Base-by-base conservation (phyloP, 495 filamentous ascomycete species). In the Penicillium pancosmium region DNA sequence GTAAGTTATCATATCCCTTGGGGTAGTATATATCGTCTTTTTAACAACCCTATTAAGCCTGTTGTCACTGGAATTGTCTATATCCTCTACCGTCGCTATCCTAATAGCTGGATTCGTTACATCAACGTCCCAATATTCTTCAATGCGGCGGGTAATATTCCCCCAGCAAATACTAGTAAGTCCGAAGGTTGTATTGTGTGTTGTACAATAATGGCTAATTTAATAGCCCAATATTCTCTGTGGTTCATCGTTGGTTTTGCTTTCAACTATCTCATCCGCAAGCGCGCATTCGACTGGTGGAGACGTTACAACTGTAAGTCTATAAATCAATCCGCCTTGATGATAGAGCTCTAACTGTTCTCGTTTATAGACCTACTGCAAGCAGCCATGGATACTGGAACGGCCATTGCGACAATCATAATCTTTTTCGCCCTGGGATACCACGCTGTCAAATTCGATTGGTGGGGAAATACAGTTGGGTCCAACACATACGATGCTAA, bases 261-360 rank as follows among this genome's bases (percentile, higher is more conserved):
- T 23, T 89, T 88, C 73, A 86, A 88, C 63, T 82, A 79, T 56
- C 77, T 78, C 52, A 79, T 88, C 55, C 75, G 81, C 40, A 76
- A 81, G 43, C 77, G 78, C 52, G 82, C 78, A 68, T 79, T 75
- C 27, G 82, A 81, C 50, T 88, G 86, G 86, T 88, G 85, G 86
- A 71, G 83, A 65, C 83, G 84, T 57, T 88, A 88, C 64, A 89
- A 89, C 68, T 90, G 67, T 62, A 19, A 56, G 67, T 51, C 9
- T 6, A 21, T 25, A 54, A 18, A n/a, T 5, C 0, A n/a, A 19
- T 4, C 4, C 27, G 6, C 25, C 50, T 12, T 31, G 18, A n/a
- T 19, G 13, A 47, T 16, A 10, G 15, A 1, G 3, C 6, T 15
- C 40, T 60, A 31, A 55, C 16, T 31, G 21, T 21, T 6, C 15